Conservation (phyloP, 306 rosid genomes). For the Glycine tomentella region DNA sequence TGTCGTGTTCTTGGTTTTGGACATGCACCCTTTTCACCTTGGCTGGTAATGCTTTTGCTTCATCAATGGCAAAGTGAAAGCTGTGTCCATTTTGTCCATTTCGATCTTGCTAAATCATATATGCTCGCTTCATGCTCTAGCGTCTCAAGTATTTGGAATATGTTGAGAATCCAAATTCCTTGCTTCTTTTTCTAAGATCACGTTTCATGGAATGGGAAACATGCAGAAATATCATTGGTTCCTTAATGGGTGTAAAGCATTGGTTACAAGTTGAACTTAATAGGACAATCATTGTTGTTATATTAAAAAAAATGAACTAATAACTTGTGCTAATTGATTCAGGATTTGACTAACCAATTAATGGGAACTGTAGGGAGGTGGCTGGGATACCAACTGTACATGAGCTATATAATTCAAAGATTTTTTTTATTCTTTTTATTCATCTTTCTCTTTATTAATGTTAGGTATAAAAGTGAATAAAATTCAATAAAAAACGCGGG, state of each 20-base stretch:
- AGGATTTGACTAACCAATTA: neutral
- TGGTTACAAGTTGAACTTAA: neutral
- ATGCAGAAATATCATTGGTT: neutral
- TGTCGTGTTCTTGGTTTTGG: constrained; percentile 39
- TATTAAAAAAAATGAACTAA: neutral
- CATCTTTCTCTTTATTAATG: neutral
- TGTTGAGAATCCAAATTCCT: neutral
- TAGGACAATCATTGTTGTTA: neutral
- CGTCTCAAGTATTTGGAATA: constrained; percentile 37
- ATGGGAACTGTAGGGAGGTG: neutral
- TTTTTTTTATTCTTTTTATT: neutral
- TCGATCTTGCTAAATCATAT: constrained; percentile 32
- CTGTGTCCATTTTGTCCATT: constrained; percentile 47
- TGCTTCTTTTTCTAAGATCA: too few species aligned
- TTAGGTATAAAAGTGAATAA: neutral
- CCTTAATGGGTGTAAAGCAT: neutral
- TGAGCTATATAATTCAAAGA: neutral
- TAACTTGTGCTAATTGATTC: too few species aligned
- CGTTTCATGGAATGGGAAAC: neutral
- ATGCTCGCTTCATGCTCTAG: constrained; percentile 18
- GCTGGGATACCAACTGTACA: neutral
- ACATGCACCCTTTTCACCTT: constrained; percentile 41
- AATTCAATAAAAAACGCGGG: neutral
- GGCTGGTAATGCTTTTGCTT: constrained; percentile 20
- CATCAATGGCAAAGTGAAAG: constrained; percentile 42